These are phyloP conservation scores for Polychaeton citri DNA, from an alignment of 2,329 filamentous ascomycete species.

Conservation along the genomic window DNA sequence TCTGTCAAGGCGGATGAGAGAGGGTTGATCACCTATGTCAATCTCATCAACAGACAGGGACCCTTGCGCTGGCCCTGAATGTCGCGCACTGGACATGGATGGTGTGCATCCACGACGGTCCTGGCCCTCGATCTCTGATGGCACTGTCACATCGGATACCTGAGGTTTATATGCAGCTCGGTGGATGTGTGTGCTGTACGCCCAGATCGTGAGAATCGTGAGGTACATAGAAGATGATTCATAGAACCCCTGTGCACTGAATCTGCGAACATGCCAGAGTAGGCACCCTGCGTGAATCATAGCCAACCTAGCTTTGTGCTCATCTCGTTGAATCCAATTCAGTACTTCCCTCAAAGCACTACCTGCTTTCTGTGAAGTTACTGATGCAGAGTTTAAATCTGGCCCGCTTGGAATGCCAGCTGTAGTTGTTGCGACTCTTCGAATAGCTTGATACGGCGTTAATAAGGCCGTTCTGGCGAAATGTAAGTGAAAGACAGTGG, in stretches of 20 bases:
- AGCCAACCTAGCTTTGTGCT: slow-evolving; percentile 44
- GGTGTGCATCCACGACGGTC: no score
- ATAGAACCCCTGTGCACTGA: slow-evolving; percentile 40
- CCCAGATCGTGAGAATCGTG: slow-evolving; percentile 53
- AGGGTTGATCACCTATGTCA: background rate
- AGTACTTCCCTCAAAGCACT: slow-evolving; percentile 21
- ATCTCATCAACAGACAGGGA: no score
- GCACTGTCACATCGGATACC: background rate
- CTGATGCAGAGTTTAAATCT: no score
- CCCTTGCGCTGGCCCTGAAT: no score
- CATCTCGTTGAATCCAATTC: slow-evolving; percentile 38
- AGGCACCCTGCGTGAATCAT: slow-evolving; percentile 40
- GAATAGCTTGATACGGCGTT: slow-evolving; percentile 34
- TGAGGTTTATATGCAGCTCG: slow-evolving; percentile 4
- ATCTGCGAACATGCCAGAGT: slow-evolving; percentile 40
- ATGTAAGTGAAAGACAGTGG: slow-evolving; percentile 43
- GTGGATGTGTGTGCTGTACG: slow-evolving; percentile 36
- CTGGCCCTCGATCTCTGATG: background rate
- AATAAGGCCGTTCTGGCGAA: slow-evolving; percentile 40
- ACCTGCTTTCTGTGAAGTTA: no score
- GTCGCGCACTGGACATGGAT: no score
- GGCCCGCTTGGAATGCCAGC: no score
- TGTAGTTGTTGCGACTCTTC: slow-evolving; percentile 27
- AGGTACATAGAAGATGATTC: slow-evolving; percentile 54
- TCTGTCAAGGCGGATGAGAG: slow-evolving; percentile 40